Percentiles rank a stretch among this genome's conserved stretches.
phyloP scores from a whole-genome alignment of 345 rosid species.

The Citrus sp. region DNA sequence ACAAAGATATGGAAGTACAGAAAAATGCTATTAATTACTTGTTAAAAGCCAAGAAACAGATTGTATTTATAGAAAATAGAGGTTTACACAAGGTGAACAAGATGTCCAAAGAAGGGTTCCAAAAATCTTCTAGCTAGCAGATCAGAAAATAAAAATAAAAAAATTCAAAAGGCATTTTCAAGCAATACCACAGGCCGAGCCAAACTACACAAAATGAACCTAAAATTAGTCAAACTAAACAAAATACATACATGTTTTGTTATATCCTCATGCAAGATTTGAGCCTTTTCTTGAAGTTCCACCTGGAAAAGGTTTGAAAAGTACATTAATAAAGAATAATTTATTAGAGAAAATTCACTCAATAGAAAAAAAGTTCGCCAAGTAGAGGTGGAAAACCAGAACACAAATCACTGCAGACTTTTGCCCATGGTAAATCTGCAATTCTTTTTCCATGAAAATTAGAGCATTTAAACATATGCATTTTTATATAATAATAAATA shows the following conservation, averaged over 20 bases:
- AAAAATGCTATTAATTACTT: background rate
- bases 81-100: background rate
- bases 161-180: background rate
- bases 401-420: background rate
- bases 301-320: conserved; percentile 41
- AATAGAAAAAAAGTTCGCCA: background rate
- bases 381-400: background rate
- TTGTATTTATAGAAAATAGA: background rate
- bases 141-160: background rate
- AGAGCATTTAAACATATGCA: background rate
- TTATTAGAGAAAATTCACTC: background rate
- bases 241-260: conserved; percentile 72
- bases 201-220: background rate
- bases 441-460: background rate
- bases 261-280: conserved; percentile 59
- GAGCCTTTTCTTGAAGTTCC: conserved; percentile 66
- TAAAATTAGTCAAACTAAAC: background rate
- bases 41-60: background rate
- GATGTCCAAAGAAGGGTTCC: background rate
- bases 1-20: background rate
- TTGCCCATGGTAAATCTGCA: background rate
- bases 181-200: background rate
- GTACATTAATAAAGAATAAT: conserved; percentile 9
- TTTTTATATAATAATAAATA: too few species aligned
- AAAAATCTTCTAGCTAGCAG: background rate